Percentiles rank a stretch among this genome's conserved stretches.
Evolutionary conservation across 768 basidiomycete genomes (phyloP).

Genomic region (Lenzites betulinus): DNA sequence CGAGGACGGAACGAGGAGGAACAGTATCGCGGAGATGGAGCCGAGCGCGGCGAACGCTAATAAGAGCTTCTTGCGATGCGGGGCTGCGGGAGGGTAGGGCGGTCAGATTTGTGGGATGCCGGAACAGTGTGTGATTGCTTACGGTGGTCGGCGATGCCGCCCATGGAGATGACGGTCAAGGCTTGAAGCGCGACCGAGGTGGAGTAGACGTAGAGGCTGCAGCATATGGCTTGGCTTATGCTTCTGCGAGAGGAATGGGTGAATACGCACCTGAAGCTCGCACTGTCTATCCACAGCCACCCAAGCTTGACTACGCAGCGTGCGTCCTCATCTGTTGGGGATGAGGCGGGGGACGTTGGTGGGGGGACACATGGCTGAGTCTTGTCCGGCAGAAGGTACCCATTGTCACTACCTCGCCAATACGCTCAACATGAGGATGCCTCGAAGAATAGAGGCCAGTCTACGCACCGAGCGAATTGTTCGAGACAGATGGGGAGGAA

Average conservation of each 20-base stretch:
- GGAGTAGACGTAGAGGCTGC: conserved; percentile 86
- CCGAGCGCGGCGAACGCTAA: conserved; percentile 75
- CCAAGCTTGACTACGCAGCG: conserved; percentile 83
- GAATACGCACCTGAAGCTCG: conserved; percentile 78
- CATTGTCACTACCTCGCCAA: conserved; percentile 61
- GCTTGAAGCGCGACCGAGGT: conserved; percentile 88
- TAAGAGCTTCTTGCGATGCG: conserved; percentile 77
- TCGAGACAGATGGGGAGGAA: conserved; percentile 84
- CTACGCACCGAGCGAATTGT: conserved; percentile 64
- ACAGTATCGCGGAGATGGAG: conserved; percentile 63
- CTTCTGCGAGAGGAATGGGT: not conserved
- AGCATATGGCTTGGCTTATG: no score
- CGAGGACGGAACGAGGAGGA: conserved; percentile 72
- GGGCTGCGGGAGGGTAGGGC: conserved; percentile 40
- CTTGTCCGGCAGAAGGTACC: conserved; percentile 71
- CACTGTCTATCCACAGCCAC: conserved; percentile 87
- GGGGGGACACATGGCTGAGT: conserved; percentile 52
- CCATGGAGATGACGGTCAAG: conserved; percentile 93
- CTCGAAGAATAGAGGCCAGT: no score
- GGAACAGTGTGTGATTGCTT: conserved; percentile 32
- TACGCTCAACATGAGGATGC: no score
- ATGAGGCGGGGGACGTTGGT: conserved; percentile 9
- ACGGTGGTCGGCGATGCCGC: conserved; percentile 90
- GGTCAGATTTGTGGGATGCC: no score
- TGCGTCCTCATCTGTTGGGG: conserved; percentile 31